These are phyloP conservation scores for Aotearoamyces nothofagi DNA, from an alignment of 2,329 filamentous ascomycete genomes.

Conservation along the genomic window DNA sequence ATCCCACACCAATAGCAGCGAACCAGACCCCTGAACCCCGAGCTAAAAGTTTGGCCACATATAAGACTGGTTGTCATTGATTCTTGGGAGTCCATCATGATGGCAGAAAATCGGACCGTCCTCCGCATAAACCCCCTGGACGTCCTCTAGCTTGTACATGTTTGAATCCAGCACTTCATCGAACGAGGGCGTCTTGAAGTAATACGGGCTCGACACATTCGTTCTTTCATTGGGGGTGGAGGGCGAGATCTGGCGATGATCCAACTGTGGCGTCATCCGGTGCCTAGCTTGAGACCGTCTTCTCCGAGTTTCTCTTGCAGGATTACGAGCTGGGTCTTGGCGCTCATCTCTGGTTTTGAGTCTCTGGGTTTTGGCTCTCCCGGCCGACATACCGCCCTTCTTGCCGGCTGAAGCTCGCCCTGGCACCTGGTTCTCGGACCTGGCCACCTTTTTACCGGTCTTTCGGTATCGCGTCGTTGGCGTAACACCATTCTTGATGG, in stretches of 20 bases:
- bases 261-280: background rate
- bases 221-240: no score
- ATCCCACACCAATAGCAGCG: no score
- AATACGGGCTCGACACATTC: no score
- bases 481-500: slow-evolving; percentile 56
- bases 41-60: no score
- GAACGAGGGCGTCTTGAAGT: no score
- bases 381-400: slow-evolving; percentile 11
- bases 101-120: background rate
- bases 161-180: no score
- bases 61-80: no score
- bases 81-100: no score
- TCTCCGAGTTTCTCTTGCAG: slow-evolving; percentile 1
- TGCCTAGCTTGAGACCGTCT: slow-evolving; percentile 1
- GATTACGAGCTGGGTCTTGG: slow-evolving; percentile 3
- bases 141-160: background rate
- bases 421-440: slow-evolving; percentile 22
- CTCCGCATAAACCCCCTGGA: background rate
- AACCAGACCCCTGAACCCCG: no score
- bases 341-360: slow-evolving; percentile 7
- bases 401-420: slow-evolving; percentile 12
- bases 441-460: slow-evolving; percentile 23
- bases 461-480: slow-evolving; percentile 73
- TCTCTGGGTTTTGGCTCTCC: slow-evolving; percentile 10
- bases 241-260: slow-evolving; percentile 2